These are phyloP conservation scores for Panellus pusillus DNA, from an alignment of 768 basidiomycete species.

Conservation along the genomic window DNA sequence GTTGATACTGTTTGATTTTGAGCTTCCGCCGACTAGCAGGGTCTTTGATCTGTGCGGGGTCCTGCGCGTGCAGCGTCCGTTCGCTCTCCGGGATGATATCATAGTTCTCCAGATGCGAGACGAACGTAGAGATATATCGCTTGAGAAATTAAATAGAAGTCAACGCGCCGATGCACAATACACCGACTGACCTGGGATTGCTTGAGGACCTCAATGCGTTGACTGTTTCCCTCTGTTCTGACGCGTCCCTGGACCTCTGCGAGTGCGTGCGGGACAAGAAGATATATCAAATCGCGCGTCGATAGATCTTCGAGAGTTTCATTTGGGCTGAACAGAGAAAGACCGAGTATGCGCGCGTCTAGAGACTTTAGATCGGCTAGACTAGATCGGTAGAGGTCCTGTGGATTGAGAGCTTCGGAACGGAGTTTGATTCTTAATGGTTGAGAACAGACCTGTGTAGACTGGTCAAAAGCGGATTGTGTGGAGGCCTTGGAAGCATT, in stretches of 20 bases:
- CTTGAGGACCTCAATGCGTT: constrained; percentile 56
- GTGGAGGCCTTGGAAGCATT: constrained; percentile 39
- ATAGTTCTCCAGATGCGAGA: constrained; percentile 59
- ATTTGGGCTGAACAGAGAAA: constrained; percentile 82
- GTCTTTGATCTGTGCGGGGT: constrained; percentile 53
- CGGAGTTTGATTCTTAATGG: not conserved
- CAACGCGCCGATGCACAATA: not conserved
- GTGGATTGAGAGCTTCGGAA: not conserved
- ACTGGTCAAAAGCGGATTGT: constrained; percentile 42
- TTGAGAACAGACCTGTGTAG: constrained; percentile 39
- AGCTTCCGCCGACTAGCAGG: constrained; percentile 73
- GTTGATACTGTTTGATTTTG: constrained; percentile 89
- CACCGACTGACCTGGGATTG: constrained; percentile 54
- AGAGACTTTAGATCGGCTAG: constrained; percentile 57
- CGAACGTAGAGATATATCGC: constrained; percentile 49
- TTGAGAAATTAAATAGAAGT: constrained; percentile 25
- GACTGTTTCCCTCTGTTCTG: constrained; percentile 52
- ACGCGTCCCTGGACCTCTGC: constrained; percentile 67
- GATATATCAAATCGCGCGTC: constrained; percentile 72
- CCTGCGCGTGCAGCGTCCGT: constrained; percentile 51
- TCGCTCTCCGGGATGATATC: constrained; percentile 64
- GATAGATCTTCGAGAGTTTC: constrained; percentile 82
- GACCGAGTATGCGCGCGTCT: constrained; percentile 50
- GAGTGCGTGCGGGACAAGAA: constrained; percentile 67
- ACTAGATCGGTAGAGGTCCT: constrained; percentile 62